Percentiles rank a stretch among this genome's conserved stretches.
These are phyloP conservation scores for Thelonectria olida DNA, from an alignment of 2,329 filamentous ascomycete genomes.

Conservation along the genomic window DNA sequence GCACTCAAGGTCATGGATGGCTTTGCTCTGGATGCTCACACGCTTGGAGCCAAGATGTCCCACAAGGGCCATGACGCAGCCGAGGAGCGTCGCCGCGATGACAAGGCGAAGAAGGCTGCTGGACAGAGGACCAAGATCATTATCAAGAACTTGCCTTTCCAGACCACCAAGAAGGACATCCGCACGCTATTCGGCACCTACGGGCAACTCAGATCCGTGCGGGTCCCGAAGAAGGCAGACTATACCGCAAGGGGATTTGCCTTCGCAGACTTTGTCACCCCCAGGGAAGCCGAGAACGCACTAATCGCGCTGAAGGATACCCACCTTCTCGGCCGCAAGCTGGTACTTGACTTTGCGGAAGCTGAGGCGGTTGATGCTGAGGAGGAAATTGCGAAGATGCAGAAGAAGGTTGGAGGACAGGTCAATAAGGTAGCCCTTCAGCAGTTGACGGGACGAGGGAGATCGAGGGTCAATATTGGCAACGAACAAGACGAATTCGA, in stretches of 20 bases:
- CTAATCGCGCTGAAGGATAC: constrained; percentile 92
- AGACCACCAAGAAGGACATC: constrained; percentile 92
- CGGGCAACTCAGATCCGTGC: constrained; percentile 90
- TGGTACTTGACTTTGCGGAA: constrained; percentile 92
- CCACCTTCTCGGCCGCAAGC: constrained; percentile 86
- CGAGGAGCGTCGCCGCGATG: constrained; percentile 84
- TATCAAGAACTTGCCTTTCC: constrained; percentile 98
- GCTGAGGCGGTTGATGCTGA: constrained; percentile 91
- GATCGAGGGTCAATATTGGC: constrained; percentile 89
- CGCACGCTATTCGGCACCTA: constrained; percentile 87
- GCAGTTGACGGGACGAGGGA: constrained; percentile 82
- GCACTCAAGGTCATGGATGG: constrained; percentile 90
- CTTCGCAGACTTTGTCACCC: constrained; percentile 94
- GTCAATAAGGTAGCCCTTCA: constrained; percentile 91
- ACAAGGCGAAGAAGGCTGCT: constrained; percentile 82
- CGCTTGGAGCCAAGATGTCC: constrained; percentile 84
- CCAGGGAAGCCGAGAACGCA: constrained; percentile 88
- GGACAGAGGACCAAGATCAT: constrained; percentile 88
- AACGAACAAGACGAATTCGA: constrained; percentile 71
- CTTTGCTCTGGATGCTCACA: constrained; percentile 85
- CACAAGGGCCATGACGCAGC: constrained; percentile 89
- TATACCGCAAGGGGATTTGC: constrained; percentile 89
- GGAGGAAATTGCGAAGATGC: constrained; percentile 96
- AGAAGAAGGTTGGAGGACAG: constrained; percentile 92
- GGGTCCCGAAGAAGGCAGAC: constrained; percentile 95